Evolutionary conservation across 2,329 filamentous ascomycete species (phyloP), one percentile per base, ranked within the genome.

Genomic region (Aureobasidium sp.): DNA sequence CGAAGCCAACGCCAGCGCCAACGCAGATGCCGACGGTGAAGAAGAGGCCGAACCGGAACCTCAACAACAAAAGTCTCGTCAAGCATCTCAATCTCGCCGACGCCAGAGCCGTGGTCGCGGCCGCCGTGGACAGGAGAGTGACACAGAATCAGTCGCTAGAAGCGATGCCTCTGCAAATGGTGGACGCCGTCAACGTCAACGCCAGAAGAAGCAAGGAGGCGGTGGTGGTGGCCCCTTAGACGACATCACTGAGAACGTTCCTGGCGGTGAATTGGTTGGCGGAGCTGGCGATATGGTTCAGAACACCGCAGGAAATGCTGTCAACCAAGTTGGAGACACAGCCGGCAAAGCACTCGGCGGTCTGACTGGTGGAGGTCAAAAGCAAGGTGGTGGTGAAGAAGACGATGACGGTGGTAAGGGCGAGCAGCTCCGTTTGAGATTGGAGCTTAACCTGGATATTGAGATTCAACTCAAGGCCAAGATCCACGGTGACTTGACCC

Each of bases 391-490:
- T 34, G 63, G 65, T 34, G 69, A 70, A 50, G 73, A 63, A 29
- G 70, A 71, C 48, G 70, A 72, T 9, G 75, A 73, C 15, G 72
- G 69, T 5, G 73, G 71, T 36, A 75, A 76, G 66, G 79, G 76
- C 64, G 78, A 79, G 70, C 78, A 83, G 68, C 75, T 86, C 66
- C 79, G 82, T 67, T 68, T 85, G 72, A 76, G 81, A 67, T 68
- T 86, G 65, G 83, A 86, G 67, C 73, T 85, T 66, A 86, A 86
- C 68, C 73, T 86, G 64, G 83, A 85, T 70, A 83, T 86, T 69
- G 83, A 86, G 70, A 79, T 86, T 61, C 81, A 85, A 69, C 73
- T 86, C 51, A 86, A 86, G 76, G 83, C 83, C n/a, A 84, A 83
- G 73, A 85, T 86, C 67, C 82, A 85, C 66, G 83, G 83, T 74